A percentile compares a stretch with the other conserved stretches of the same genome.
Evolutionary conservation across 1,284 basidiomycete species (phyloP).

Genomic region (Hemileia vastatrix): DNA sequence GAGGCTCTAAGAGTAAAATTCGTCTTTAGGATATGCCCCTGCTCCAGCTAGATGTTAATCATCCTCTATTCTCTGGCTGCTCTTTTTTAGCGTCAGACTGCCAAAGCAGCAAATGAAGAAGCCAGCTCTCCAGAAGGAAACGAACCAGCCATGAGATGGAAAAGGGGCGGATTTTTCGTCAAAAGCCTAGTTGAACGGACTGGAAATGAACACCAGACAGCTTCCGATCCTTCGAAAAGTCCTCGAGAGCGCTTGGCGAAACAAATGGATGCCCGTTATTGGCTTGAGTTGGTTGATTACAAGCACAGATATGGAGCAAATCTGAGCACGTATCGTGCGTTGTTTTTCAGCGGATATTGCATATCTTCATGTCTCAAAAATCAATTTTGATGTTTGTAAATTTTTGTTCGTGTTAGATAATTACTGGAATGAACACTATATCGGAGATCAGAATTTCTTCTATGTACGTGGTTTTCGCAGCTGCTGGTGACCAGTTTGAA

Average conservation of each 20-base stretch:
- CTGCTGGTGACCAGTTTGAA: not conserved
- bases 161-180: conserved; percentile 30
- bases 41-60: not conserved
- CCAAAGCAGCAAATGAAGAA: conserved; percentile 1
- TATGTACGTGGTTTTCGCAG: conserved; percentile 49
- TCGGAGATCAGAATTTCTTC: conserved; percentile 59
- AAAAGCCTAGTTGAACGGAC: conserved; percentile 27
- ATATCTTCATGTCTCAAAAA: conserved; percentile 26
- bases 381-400: conserved; percentile 2
- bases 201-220: not conserved
- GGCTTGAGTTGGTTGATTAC: conserved; percentile 58
- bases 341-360: conserved; percentile 29
- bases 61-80: not conserved
- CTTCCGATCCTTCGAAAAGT: not conserved
- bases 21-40: not conserved
- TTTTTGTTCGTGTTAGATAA: conserved; percentile 46
- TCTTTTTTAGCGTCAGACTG: not conserved
- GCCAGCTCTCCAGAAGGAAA: not conserved
- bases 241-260: conserved; percentile 24
- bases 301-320: conserved; percentile 63
- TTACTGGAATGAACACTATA: conserved; percentile 57
- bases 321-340: conserved; percentile 45
- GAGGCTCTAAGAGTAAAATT: conserved; percentile 29
- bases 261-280: conserved; percentile 29
- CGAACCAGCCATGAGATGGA: conserved; percentile 31